Base-by-base conservation (phyloP, 2,329 filamentous ascomycete species). In the Venturia oleaginea region DNA sequence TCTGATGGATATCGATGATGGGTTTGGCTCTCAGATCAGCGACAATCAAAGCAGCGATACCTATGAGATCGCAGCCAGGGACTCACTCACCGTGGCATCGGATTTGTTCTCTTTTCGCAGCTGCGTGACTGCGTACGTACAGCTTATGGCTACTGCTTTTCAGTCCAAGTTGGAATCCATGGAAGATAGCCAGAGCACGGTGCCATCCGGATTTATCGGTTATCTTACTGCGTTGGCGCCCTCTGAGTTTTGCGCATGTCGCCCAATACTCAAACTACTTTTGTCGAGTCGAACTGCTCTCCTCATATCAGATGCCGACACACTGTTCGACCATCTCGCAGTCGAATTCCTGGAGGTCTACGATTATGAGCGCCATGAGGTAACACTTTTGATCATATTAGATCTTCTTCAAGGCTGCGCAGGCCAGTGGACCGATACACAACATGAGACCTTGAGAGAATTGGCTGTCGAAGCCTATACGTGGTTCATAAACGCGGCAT, bases 381-480 rank as follows among this genome's bases (percentile, higher is more conserved):
- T 87, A 24, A 85, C 89, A 4, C 78, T 91, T 60, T 83, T 82
- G 55, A 78, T 86, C 22, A 88, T 86, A 67, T 80, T 96, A 30
- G 84, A 88, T 59, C 77, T 90, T 64, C 82, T 96, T 72, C 78
- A 83, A 62, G 84, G 83, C 42, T 81, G 91, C 62, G 82, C 85
- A 46, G 74, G 77, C 15, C 77, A 84, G 46, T 94, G 90, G 90
- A 78, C 78, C 19, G 79, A 84, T 27, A 79, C 73, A 1, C 73
- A 83, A 48, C 78, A 80, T 27, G 81, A 83, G 40, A 79, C 85
- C 0, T 78, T 96, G 2, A 82, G 81, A n/a, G 82, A 84, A 3
- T 80, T 83, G 48, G 90, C 88, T 3, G 83, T 86, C 24, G 88
- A 95, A 66, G 77, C 97, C 24, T 97, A 97, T 73, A 77, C 83